Conservation (phyloP, 768 basidiomycete species). For the Rhodotorula kratochvilovae region DNA sequence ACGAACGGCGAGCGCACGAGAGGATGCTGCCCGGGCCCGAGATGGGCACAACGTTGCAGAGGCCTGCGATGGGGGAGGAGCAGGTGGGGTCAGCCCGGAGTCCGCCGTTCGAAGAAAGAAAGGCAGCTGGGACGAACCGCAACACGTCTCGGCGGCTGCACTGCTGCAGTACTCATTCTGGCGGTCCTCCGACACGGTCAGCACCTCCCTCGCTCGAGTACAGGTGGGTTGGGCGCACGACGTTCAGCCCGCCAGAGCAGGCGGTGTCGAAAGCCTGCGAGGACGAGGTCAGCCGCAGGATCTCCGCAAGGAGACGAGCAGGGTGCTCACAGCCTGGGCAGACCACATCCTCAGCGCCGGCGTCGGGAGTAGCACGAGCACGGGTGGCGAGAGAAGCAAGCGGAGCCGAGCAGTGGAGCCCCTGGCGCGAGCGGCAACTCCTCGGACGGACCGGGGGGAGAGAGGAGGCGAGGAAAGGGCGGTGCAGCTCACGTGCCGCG, state of each 20-base stretch:
- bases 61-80: not conserved
- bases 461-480: too few relatives aligned
- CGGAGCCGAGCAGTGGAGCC: too few relatives aligned
- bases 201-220: too few relatives aligned
- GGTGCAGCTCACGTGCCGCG: too few relatives aligned
- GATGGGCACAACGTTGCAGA: conserved; percentile 13
- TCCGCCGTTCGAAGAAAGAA: not conserved
- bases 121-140: not conserved
- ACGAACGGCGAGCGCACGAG: not conserved
- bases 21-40: conserved; percentile 14
- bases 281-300: not conserved
- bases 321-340: too few relatives aligned
- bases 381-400: too few relatives aligned
- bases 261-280: not conserved
- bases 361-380: too few relatives aligned
- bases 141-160: not conserved
- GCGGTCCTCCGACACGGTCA: too few relatives aligned
- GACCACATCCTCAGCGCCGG: too few relatives aligned
- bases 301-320: not conserved
- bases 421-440: too few relatives aligned
- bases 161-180: not conserved
- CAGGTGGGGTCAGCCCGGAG: too few relatives aligned
- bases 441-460: too few relatives aligned
- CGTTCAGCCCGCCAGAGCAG: not conserved
- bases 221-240: not conserved